phyloP scores from a whole-genome alignment of 148 eudicot genomes.

The Silene uniflora region DNA sequence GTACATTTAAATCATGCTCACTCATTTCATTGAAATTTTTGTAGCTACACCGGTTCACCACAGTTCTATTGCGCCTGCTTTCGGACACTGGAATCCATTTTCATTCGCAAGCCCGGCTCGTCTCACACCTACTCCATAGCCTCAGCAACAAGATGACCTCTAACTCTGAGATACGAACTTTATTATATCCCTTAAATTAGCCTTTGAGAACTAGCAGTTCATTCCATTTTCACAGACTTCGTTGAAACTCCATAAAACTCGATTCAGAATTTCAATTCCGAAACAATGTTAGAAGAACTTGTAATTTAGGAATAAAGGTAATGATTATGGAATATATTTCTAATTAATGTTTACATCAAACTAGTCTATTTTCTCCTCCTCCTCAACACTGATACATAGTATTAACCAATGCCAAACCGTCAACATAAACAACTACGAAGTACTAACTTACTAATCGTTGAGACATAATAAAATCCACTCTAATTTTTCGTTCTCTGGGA shows the following conservation, averaged over 20 bases:
- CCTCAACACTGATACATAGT: no score
- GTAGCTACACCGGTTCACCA: conserved; percentile 25
- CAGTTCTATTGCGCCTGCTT: conserved; percentile 13
- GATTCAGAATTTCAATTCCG: not conserved
- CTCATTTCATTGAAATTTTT: not conserved
- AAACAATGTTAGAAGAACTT: not conserved
- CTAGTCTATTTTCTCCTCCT: no score
- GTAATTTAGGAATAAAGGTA: no score
- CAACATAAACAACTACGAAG: not conserved
- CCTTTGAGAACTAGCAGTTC: not conserved
- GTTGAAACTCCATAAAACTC: not conserved
- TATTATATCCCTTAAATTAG: no score
- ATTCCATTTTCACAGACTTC: not conserved
- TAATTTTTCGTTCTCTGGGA: not conserved
- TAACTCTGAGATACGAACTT: no score
- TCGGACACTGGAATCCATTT: conserved; percentile 18
- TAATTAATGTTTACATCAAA: no score
- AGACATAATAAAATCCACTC: not conserved
- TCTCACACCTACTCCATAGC: conserved; percentile 25
- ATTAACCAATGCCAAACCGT: not conserved
- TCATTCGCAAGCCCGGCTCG: conserved; percentile 20
- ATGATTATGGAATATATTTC: not conserved
- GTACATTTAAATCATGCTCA: not conserved
- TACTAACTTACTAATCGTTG: not conserved
- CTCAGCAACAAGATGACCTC: no score